A percentile compares a stretch with the other conserved stretches of the same genome.
These are phyloP conservation scores for Oemleria cerasiformis DNA, from an alignment of 306 rosid genomes.

Conservation along the genomic window DNA sequence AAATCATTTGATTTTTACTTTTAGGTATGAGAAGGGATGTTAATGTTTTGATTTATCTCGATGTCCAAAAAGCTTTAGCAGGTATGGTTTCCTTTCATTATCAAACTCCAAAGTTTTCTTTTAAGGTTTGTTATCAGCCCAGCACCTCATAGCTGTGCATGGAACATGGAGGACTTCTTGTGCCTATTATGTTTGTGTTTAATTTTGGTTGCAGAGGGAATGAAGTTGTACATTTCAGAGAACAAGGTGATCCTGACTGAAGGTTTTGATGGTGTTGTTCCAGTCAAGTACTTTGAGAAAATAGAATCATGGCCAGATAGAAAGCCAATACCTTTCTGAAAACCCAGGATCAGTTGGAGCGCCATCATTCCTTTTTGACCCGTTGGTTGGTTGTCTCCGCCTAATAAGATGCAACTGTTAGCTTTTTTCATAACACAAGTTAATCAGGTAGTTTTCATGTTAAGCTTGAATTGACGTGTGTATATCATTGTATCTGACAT, in stretches of 20 bases:
- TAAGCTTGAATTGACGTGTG: neutral
- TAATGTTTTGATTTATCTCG: constrained; percentile 67
- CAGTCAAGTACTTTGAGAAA: constrained; percentile 63
- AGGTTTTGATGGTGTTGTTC: constrained; percentile 80
- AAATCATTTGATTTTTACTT: constrained; percentile 1
- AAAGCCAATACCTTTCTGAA: constrained; percentile 47
- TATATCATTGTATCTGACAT: neutral
- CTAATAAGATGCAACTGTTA: neutral
- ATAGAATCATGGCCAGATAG: constrained; percentile 82
- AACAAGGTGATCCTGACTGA: constrained; percentile 84
- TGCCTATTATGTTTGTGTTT: neutral
- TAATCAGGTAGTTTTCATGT: neutral
- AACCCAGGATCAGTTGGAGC: neutral
- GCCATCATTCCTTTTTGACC: neutral
- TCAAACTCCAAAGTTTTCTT: neutral
- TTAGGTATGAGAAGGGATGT: constrained; percentile 85
- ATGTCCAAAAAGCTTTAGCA: constrained; percentile 68
- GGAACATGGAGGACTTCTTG: neutral
- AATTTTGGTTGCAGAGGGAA: constrained; percentile 57
- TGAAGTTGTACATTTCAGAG: constrained; percentile 88
- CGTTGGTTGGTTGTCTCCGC: no score
- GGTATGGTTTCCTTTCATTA: constrained; percentile 39
- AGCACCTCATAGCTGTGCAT: neutral
- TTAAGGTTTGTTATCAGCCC: neutral
- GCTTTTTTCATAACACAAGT: neutral